These are phyloP conservation scores for Sclerotinia borealis DNA, from an alignment of 2,329 filamentous ascomycete genomes.

Conservation along the genomic window DNA sequence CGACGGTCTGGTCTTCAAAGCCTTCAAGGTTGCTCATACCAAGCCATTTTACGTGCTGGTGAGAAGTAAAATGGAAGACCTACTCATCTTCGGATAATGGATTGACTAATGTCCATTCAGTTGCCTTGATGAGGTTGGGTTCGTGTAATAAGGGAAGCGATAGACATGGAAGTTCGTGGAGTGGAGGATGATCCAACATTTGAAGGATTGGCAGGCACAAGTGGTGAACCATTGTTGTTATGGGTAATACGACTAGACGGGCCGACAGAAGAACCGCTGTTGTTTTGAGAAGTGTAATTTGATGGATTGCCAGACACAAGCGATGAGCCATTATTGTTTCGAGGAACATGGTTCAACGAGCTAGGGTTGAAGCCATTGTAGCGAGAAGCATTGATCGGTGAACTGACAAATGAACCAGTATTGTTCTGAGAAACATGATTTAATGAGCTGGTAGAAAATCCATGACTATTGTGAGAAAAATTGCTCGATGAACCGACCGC, in stretches of 20 bases:
- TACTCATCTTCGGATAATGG: not conserved
- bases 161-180: constrained; percentile 10
- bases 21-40: not conserved
- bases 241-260: not conserved
- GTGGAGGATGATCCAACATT: not conserved
- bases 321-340: not conserved
- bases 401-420: not conserved
- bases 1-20: too few relatives aligned
- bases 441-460: not conserved
- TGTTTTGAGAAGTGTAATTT: not conserved
- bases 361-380: not conserved
- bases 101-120: not conserved
- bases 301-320: not conserved
- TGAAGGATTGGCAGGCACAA: not conserved
- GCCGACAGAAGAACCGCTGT: not conserved
- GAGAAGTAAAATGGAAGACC: not conserved
- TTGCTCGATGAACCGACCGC: not conserved
- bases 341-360: not conserved
- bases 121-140: not conserved
- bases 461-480: not conserved
- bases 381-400: not conserved
- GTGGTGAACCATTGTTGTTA: not conserved
- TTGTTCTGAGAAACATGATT: not conserved
- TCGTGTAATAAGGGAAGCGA: constrained; percentile 2
- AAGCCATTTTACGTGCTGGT: not conserved